A percentile compares a stretch with the other conserved stretches of the same genome.
These are phyloP conservation scores for Teratosphaeria gauchensis DNA, from an alignment of 2,329 filamentous ascomycete genomes.

Conservation along the genomic window DNA sequence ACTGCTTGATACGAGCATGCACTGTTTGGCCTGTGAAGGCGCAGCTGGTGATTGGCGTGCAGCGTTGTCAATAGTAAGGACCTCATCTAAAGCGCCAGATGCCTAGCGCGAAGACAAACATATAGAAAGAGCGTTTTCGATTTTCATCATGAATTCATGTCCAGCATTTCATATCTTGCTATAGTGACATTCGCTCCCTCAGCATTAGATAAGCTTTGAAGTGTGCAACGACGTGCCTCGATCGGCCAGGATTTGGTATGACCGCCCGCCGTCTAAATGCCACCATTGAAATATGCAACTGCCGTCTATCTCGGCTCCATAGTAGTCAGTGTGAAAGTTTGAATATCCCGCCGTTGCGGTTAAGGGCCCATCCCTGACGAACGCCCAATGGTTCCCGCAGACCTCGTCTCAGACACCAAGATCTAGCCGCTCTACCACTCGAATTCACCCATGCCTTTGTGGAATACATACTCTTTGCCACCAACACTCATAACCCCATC, in stretches of 20 bases:
- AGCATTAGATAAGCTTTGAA: neutral
- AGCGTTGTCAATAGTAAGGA: neutral
- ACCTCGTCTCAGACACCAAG: neutral
- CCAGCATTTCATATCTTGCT: neutral
- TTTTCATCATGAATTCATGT: neutral
- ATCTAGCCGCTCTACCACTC: conserved; percentile 63
- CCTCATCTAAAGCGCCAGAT: neutral
- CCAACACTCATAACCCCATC: conserved; percentile 91
- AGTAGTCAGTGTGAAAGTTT: neutral
- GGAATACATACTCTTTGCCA: conserved; percentile 87
- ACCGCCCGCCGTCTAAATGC: no score
- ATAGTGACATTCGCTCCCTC: neutral
- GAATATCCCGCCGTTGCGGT: neutral
- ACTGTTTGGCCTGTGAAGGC: no score
- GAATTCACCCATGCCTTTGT: conserved; percentile 94
- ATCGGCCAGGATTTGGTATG: no score
- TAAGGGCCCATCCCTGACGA: neutral
- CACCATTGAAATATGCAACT: neutral
- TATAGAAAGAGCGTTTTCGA: neutral
- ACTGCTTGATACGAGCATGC: neutral
- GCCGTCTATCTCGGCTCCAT: neutral
- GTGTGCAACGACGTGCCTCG: no score
- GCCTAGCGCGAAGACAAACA: neutral
- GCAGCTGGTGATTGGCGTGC: no score
- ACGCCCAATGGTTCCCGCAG: neutral